Percentiles rank a stretch among this genome's conserved stretches.
Conservation (phyloP, 2,329 filamentous ascomycete genomes). For the Tolypocladium inflatum region DNA sequence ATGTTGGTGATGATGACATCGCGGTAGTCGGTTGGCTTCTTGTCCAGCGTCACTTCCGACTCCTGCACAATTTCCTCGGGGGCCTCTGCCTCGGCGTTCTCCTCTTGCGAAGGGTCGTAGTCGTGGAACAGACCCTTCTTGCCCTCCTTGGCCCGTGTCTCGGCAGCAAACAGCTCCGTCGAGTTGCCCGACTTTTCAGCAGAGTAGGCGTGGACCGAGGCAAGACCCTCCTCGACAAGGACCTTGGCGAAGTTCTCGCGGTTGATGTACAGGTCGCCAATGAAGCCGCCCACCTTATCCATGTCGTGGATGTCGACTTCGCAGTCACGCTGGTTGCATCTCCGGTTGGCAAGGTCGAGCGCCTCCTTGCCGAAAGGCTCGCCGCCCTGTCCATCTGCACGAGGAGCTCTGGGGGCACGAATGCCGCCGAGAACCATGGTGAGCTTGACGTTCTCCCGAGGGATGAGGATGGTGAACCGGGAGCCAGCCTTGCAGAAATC, state of each 20-base stretch:
- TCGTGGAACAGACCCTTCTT: slow-evolving; percentile 86
- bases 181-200: slow-evolving; percentile 92
- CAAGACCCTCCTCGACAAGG: slow-evolving; percentile 87
- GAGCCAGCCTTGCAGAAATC: slow-evolving; percentile 98
- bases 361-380: slow-evolving; percentile 96
- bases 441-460: slow-evolving; percentile 86
- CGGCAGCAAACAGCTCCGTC: slow-evolving; percentile 76
- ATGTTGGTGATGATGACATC: slow-evolving; percentile 90
- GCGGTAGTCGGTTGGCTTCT: slow-evolving; percentile 74
- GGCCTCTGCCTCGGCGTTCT: slow-evolving; percentile 41
- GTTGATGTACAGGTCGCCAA: slow-evolving; percentile 86
- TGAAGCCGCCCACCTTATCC: slow-evolving; percentile 96
- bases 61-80: slow-evolving; percentile 41
- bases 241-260: slow-evolving; percentile 93
- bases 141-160: slow-evolving; percentile 81
- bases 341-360: slow-evolving; percentile 78
- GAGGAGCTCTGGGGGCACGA: slow-evolving; percentile 77
- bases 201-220: slow-evolving; percentile 87
- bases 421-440: slow-evolving; percentile 93
- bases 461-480: slow-evolving; percentile 83
- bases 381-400: slow-evolving; percentile 63
- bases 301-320: slow-evolving; percentile 92
- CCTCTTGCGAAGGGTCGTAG: slow-evolving; percentile 85
- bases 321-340: slow-evolving; percentile 88
- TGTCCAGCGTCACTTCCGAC: slow-evolving; percentile 44